Base-by-base conservation (phyloP, 257 asterid genomes). In the Solanum tarijense region DNA sequence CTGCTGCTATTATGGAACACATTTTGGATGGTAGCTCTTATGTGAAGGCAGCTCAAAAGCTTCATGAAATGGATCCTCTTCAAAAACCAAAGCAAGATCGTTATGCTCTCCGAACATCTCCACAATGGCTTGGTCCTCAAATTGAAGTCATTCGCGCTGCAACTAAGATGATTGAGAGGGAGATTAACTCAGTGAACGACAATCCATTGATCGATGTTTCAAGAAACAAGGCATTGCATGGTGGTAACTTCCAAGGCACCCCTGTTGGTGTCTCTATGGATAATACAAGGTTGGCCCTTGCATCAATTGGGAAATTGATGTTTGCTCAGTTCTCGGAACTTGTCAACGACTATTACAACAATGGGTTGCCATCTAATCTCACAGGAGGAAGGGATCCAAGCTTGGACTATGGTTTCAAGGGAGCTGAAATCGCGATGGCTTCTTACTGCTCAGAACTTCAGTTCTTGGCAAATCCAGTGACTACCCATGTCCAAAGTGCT, bases 1-100 rank as follows among this genome's bases (percentile, higher is more conserved):
- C 94, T 11, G 94, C 94, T 10, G 93, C 94, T 5, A 91, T 92
- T 82, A 92, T 92, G 93, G 94, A 92, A 46, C 93, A 92, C 46
- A 89, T 92, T 71, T 76, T 92, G 65, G 92, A 90, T 58, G 94
- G 94, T 0, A 92, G 94, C 83, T 58, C 86, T 21, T 92, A 46
- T 73, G 90, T 92, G 1, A 90, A 90, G 88, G 90, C 88, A 7
- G 93, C 94, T 52, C 86, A 91, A 68, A 90, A 88, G 73, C 35
- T 92, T 5, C 94, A 92, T 27, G 93, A 92, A 62, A 83, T 83
- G 88, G 94, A 92, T 66, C 93, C 94, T 3, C 68, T 92, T 21
- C 92, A 91, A 86, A 92, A 92, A 39, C 93, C 94, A 6, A 92
- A 92, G 66, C 92, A 90, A 66, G 94, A 91, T 66, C 91, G 93